Conservation (phyloP, 768 basidiomycete genomes). For the Boletus sensibilis region DNA sequence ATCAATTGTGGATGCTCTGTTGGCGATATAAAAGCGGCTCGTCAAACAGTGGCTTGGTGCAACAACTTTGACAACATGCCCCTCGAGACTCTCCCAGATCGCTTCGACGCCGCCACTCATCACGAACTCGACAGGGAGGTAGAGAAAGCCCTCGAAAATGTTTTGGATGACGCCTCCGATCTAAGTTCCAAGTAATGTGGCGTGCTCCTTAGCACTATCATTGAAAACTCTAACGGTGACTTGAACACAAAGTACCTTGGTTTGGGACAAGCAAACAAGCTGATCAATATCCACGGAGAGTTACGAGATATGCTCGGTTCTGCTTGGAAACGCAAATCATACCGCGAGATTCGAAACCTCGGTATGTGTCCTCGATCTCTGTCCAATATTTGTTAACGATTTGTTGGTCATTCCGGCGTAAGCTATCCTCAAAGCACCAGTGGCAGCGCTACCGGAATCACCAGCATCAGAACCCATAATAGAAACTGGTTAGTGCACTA, state of each 20-base stretch:
- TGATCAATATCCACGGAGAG: background rate
- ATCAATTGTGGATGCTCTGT: background rate
- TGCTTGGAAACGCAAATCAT: slow-evolving; percentile 2
- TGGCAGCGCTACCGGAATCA: too few species aligned
- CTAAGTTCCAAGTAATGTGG: background rate
- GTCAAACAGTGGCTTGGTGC: background rate
- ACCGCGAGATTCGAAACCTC: slow-evolving; percentile 9
- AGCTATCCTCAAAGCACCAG: background rate
- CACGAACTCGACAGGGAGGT: background rate
- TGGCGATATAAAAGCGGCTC: background rate
- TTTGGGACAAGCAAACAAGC: fast-evolving
- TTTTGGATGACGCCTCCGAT: background rate
- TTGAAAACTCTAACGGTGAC: background rate
- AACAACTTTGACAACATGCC: background rate
- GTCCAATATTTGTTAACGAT: too few species aligned
- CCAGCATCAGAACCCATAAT: too few species aligned
- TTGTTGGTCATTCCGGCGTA: too few species aligned
- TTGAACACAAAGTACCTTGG: background rate
- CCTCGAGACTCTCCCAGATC: background rate
- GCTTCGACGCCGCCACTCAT: background rate
- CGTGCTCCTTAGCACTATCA: background rate
- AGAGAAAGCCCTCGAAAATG: background rate
- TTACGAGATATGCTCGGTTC: background rate
- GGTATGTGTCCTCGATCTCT: background rate
- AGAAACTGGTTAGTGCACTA: too few species aligned